Base-by-base conservation (phyloP, 1,284 basidiomycete species). In the Apiotrichum akiyoshidainum region DNA sequence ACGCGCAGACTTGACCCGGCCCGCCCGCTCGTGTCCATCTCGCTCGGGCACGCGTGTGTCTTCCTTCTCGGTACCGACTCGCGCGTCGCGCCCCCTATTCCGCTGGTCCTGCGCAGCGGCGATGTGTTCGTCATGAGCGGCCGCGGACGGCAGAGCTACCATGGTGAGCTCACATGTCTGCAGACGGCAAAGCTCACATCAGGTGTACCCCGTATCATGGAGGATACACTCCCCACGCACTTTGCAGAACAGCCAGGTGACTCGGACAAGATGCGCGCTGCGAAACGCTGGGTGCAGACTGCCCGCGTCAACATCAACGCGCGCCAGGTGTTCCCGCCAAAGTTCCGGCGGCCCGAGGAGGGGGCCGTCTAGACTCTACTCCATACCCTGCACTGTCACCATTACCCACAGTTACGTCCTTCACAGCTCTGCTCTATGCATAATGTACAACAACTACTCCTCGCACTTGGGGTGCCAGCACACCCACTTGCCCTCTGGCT, bases 91-190 rank as follows among this genome's bases (percentile, higher is more conserved):
- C 81, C 85, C n/a, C 92, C 92, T 0, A 78, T 85, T 12, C 85
- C 92, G 0, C 85, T 96, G 57, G 80, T 95, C 14, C 81, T 96
- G 1, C 84, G 89, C 21, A 92, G 89, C 0, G 92, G 92, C 9
- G 93, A 96, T 71, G 84, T 88, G 0, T 80, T 94, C n/a, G 86
- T 95, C 68, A 94, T 96, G 91, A 88, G 89, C 1, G 93, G 92
- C 0, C 78, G 80, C 26, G 89, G 89, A 65, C 82, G 93, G 54
- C 81, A 90, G 44, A 88, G 87, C 31, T 96, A 90, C 72, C 92
- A 96, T 67, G 92, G 88, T 86, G 46, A 52, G 81, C 60, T n/a
- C 1, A 31, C 7, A 31, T 31, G 8, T 12, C 7, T 13, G 22
- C 19, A 2, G 8, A 17, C 7, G 19, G 22, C 19, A 2, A 41